Evolutionary conservation across 2,329 filamentous ascomycete species (phyloP).

Genomic region (Ascochyta koolunga): DNA sequence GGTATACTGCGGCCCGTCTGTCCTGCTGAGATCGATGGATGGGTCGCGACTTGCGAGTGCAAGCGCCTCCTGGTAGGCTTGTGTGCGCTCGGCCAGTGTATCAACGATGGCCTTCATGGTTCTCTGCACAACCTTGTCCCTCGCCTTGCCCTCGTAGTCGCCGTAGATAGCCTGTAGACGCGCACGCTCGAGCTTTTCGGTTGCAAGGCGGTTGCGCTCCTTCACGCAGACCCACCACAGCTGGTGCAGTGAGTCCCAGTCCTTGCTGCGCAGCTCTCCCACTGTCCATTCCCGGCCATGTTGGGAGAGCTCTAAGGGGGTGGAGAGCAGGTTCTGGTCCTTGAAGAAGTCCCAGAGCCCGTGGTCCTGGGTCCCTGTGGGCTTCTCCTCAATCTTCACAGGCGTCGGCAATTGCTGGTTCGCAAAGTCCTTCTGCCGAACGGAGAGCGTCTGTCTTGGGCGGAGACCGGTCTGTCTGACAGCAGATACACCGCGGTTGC

Average conservation of each 20-base stretch:
- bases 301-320: conserved; percentile 71
- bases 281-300: conserved; percentile 83
- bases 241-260: conserved; percentile 89
- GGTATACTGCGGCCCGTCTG: conserved; percentile 35
- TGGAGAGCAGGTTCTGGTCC: conserved; percentile 70
- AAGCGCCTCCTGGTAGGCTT: conserved; percentile 81
- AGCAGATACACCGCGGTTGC: conserved; percentile 79
- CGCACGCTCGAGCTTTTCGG: conserved; percentile 71
- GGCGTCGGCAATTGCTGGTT: conserved; percentile 69
- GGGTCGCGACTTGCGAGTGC: conserved; percentile 64
- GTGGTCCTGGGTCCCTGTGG: conserved; percentile 73
- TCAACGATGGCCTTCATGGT: conserved; percentile 87
- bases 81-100: conserved; percentile 83
- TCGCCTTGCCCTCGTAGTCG: conserved; percentile 66
- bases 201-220: conserved; percentile 89
- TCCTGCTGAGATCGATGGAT: conserved; percentile 32
- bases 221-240: conserved; percentile 95
- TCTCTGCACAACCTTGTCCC: conserved; percentile 71
- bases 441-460: conserved; percentile 73
- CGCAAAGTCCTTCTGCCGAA: conserved; percentile 65
- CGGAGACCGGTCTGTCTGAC: conserved; percentile 73
- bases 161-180: conserved; percentile 76
- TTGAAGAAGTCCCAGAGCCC: conserved; percentile 92
- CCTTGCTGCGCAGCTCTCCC: conserved; percentile 84
- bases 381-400: conserved; percentile 64